Conservation (phyloP, 75 land plant genomes). For the Cupressus sempervirens region DNA sequence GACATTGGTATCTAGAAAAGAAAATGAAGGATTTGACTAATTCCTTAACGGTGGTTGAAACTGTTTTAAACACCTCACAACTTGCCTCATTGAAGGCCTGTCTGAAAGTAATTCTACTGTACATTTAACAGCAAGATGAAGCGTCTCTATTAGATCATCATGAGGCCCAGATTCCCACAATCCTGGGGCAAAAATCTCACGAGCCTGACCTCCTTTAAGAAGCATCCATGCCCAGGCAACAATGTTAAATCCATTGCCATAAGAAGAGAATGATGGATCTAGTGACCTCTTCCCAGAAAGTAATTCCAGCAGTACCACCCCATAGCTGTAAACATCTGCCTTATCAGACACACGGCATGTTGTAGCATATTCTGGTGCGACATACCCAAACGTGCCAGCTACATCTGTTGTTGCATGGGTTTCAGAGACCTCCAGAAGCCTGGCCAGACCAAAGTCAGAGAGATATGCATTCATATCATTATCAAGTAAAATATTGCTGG, state of each 20-base stretch:
- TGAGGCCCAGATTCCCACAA: slow-evolving; percentile 59
- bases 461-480: slow-evolving; percentile 62
- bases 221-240: slow-evolving; percentile 61
- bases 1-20: neutral
- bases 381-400: slow-evolving; percentile 77
- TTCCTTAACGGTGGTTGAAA: slow-evolving; percentile 8
- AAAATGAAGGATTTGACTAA: neutral
- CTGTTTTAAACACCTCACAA: slow-evolving; percentile 43
- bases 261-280: slow-evolving; percentile 58
- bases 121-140: slow-evolving; percentile 52
- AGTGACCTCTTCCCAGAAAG: slow-evolving; percentile 68
- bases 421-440: slow-evolving; percentile 67
- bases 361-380: slow-evolving; percentile 78
- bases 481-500: slow-evolving; percentile 73
- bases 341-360: slow-evolving; percentile 75
- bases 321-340: slow-evolving; percentile 81
- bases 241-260: slow-evolving; percentile 70
- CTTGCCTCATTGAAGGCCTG: slow-evolving; percentile 64
- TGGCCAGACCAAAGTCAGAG: slow-evolving; percentile 77
- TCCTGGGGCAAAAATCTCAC: slow-evolving; percentile 37
- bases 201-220: slow-evolving; percentile 28
- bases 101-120: slow-evolving; percentile 49
- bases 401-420: slow-evolving; percentile 86
- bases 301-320: slow-evolving; percentile 71
- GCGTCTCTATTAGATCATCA: slow-evolving; percentile 35